Percentiles rank a stretch among this genome's conserved stretches.
phyloP scores from a whole-genome alignment of 345 rosid species.

The Durio zibethinus region DNA sequence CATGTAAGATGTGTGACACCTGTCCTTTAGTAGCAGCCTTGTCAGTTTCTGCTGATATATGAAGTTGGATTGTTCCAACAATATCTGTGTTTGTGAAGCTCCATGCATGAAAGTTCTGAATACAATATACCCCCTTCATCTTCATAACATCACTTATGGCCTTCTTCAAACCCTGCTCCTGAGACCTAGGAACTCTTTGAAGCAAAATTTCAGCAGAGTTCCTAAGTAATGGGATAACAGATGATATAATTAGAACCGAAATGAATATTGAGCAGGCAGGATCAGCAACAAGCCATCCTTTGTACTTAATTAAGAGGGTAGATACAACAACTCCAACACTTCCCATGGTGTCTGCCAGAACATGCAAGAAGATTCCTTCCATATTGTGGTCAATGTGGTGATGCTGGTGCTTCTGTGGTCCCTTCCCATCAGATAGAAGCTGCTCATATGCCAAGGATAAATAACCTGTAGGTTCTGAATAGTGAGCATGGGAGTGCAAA shows the following conservation, averaged over 20 bases:
- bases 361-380: constrained; percentile 98
- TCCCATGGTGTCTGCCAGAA: constrained; percentile 94
- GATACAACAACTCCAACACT: constrained; percentile 95
- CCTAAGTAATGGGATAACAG: constrained; percentile 89
- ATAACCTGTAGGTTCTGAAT: constrained; percentile 17
- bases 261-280: constrained; percentile 96
- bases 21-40: constrained; percentile 47
- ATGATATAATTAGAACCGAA: constrained; percentile 68
- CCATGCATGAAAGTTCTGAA: constrained; percentile 84
- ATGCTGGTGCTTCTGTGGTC: constrained; percentile 35
- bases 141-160: constrained; percentile 52
- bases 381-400: constrained; percentile 91
- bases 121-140: constrained; percentile 54
- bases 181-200: constrained; percentile 81
- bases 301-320: constrained; percentile 90
- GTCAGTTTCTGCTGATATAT: constrained; percentile 58
- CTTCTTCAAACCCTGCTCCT: constrained; percentile 50
- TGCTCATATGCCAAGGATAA: constrained; percentile 10
- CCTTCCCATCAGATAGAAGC: constrained; percentile 16
- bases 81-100: constrained; percentile 79
- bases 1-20: constrained; percentile 54
- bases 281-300: constrained; percentile 98
- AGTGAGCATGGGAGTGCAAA: constrained; percentile 8
- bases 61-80: constrained; percentile 80
- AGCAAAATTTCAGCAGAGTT: constrained; percentile 89